A percentile compares a stretch with the other conserved stretches of the same genome.
These are phyloP conservation scores for Brassica hybrid DNA, from an alignment of 441 rosid species.

Conservation along the genomic window DNA sequence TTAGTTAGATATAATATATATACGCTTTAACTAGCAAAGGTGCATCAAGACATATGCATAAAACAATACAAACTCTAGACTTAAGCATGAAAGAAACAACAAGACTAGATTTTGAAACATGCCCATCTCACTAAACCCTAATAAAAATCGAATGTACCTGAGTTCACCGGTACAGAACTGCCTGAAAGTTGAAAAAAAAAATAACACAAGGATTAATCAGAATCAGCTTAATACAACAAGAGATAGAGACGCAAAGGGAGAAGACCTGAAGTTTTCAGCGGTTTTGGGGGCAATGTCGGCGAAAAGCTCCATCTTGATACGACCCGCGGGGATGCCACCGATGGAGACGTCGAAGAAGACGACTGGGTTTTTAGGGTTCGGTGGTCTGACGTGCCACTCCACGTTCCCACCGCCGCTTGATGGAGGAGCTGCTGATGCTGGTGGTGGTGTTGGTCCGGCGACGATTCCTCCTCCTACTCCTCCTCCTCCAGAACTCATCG, in stretches of 20 bases:
- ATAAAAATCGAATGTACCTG: no score
- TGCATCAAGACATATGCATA: no score
- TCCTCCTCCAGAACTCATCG: no score
- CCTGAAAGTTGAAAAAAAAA: no score
- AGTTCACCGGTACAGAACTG: no score
- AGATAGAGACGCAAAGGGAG: neutral
- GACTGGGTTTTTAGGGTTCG: conserved; percentile 90
- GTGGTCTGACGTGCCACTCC: conserved; percentile 96
- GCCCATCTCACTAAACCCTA: neutral
- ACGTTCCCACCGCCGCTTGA: conserved; percentile 59
- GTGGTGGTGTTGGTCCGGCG: neutral
- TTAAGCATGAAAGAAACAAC: no score
- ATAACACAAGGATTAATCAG: neutral
- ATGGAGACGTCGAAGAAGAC: conserved; percentile 94
- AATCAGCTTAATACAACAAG: conserved; percentile 2
- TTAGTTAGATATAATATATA: no score
- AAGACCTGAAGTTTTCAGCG: conserved; percentile 76
- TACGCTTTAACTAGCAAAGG: neutral
- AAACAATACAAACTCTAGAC: neutral
- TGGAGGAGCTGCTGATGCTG: conserved; percentile 31
- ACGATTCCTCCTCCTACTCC: no score
- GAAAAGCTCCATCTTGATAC: conserved; percentile 97
- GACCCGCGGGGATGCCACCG: conserved; percentile 91
- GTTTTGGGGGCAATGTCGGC: conserved; percentile 91
- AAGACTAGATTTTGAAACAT: neutral